Percentiles rank a stretch among this genome's conserved stretches.
Conservation (phyloP, 495 filamentous ascomycete species). For the Xylaria scruposa region DNA sequence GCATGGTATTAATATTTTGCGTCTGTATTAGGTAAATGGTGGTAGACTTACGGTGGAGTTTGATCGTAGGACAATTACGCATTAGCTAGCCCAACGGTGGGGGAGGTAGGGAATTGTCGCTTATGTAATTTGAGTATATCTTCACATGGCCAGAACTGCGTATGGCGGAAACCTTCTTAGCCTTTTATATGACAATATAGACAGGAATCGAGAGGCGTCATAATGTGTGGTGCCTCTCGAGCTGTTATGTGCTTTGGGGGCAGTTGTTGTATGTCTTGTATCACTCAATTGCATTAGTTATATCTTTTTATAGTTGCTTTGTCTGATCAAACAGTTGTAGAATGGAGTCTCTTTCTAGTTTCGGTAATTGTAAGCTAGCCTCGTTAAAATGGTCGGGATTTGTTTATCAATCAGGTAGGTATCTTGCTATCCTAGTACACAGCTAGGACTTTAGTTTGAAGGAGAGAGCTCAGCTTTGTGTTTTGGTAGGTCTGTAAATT, state of each 20-base stretch:
- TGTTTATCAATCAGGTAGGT: not conserved
- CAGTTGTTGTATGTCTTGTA: not conserved
- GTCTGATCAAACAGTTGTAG: slow-evolving; percentile 4
- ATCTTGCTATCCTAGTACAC: not conserved
- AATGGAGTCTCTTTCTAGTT: slow-evolving; percentile 2
- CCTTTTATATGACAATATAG: not conserved
- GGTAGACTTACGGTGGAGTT: slow-evolving; percentile 8
- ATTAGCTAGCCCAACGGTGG: not conserved
- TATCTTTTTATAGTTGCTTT: slow-evolving; percentile 10
- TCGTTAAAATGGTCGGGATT: not conserved
- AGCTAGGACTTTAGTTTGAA: not conserved
- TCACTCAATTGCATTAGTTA: not conserved
- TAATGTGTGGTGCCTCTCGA: not conserved
- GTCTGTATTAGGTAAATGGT: not conserved
- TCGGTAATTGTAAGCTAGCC: not conserved
- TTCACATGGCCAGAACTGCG: not conserved
- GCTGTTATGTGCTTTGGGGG: not conserved
- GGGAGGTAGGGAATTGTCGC: not conserved
- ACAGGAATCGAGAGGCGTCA: not conserved
- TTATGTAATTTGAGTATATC: not conserved
- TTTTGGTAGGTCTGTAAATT: not conserved
- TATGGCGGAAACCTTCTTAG: not conserved
- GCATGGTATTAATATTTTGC: not conserved
- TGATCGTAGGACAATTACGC: not conserved
- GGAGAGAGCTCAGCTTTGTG: not conserved